phyloP scores from a whole-genome alignment of 2,329 filamentous ascomycete genomes.

The Stenocarpella maydis region DNA sequence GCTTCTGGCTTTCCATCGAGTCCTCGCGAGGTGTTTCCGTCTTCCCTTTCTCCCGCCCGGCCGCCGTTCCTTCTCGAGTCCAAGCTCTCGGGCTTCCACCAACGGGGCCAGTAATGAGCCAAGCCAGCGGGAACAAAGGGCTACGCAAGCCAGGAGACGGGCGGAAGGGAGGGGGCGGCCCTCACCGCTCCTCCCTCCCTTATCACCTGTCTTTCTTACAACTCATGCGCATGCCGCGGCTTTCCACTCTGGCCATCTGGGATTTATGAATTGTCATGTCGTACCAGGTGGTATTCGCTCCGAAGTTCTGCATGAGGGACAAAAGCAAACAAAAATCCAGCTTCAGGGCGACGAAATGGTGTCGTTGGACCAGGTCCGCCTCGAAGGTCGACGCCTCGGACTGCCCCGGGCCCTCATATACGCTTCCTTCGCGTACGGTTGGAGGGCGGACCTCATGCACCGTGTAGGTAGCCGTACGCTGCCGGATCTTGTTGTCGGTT shows the following conservation, averaged over 20 bases:
- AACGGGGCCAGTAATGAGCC: background rate
- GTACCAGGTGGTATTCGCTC: slow-evolving; percentile 24
- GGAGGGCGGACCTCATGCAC: background rate
- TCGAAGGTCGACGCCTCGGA: background rate
- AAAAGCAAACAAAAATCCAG: slow-evolving; percentile 24
- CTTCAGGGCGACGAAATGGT: background rate
- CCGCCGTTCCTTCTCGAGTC: slow-evolving; percentile 3
- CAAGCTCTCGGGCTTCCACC: background rate
- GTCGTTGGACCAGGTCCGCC: background rate
- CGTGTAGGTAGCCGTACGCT: slow-evolving; percentile 1
- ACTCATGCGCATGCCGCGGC: slow-evolving; percentile 24
- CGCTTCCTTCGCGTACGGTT: background rate
- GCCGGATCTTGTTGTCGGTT: slow-evolving; percentile 30
- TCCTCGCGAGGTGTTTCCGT: slow-evolving; percentile 18
- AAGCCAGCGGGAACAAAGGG: background rate
- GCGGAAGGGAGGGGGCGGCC: slow-evolving; percentile 29
- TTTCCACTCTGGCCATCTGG: background rate
- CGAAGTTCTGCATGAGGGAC: slow-evolving; percentile 14
- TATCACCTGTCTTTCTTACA: background rate
- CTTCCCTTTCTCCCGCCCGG: background rate
- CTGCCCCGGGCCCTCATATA: slow-evolving; percentile 3
- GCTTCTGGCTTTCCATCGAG: slow-evolving; percentile 5
- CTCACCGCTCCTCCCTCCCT: slow-evolving; percentile 28
- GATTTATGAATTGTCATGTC: slow-evolving; percentile 33
- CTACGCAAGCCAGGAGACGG: background rate